Evolutionary conservation across 2,329 filamentous ascomycete species (phyloP), one percentile per base, ranked within the genome.

Genomic region (Cercospora janseana): DNA sequence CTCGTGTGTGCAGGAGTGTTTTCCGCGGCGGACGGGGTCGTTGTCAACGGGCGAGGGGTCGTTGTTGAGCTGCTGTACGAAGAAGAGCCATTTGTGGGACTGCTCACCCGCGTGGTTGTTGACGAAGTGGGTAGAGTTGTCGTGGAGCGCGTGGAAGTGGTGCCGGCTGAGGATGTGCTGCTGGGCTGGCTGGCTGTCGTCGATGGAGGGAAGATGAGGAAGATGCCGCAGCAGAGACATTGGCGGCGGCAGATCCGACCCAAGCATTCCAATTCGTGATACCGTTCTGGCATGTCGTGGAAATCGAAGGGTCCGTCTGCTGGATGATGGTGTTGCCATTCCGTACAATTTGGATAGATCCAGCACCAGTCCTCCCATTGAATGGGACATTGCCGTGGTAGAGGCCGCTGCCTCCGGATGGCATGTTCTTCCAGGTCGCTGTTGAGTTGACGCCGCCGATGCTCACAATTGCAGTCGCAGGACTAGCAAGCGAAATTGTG

Each of bases 251-350:
- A 15, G 47, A 49, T 10, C 56, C 57, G 5, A 56, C 57, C 50
- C 51, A 61, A 3, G 59, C 59, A 40, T 61, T 60, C 51, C 55
- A 61, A 31, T 60, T 60, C 35, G 46, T 56, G 29, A 58, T 32
- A 10, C 49, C 57, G 8, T 57, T 48, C 4, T 45, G 41, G 27
- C 59, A 61, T 24, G 24, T 46, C 6, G 64, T 65, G 1, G 61
- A 59, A 29, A 76, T 74, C 8, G 60, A 57, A 6, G 69, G 68
- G 1, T 72, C 72, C 2, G 63, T 69, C 4, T 62, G 64, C 2
- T 66, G 67, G 8, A 51, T 26, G 6, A 59, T 37, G 4, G 42
- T 51, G 15, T 23, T 41, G 5, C 69, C 71, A 27, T 70, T 62
- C 38, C 51, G 55, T 4, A 37, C 40, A 10, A 73, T 53, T 1